Conservation (phyloP, 2,329 filamentous ascomycete genomes). For the Neonectria hederae region DNA sequence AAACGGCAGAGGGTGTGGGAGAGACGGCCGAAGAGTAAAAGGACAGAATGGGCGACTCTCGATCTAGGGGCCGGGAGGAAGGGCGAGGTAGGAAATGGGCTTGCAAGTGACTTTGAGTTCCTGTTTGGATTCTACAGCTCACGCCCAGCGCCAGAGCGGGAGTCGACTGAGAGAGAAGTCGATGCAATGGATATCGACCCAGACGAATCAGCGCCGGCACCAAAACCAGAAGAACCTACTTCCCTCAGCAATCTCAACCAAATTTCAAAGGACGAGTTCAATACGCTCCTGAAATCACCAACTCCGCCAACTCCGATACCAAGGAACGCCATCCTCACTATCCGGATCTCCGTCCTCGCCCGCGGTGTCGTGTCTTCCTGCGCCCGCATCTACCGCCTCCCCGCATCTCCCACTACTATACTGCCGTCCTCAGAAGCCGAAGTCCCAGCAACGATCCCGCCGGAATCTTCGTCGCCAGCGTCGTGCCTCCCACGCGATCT, state of each 20-base stretch:
- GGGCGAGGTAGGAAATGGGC: conserved; percentile 84
- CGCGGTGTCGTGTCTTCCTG: conserved; percentile 77
- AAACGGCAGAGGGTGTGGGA: conserved; percentile 84
- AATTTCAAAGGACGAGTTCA: conserved; percentile 46
- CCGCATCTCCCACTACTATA: conserved; percentile 36
- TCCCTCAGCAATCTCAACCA: conserved; percentile 34
- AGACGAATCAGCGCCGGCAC: conserved; percentile 10
- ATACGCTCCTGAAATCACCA: conserved; percentile 36
- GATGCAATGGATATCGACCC: conserved; percentile 48
- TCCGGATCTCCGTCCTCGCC: conserved; percentile 72
- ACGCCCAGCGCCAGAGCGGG: conserved; percentile 19
- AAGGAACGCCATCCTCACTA: conserved; percentile 60
- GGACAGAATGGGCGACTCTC: conserved; percentile 77
- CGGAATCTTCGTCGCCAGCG: conserved; percentile 19
- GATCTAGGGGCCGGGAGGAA: conserved; percentile 77
- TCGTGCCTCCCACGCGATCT: conserved; percentile 58
- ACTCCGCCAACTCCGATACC: conserved; percentile 41
- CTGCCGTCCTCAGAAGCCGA: conserved; percentile 50
- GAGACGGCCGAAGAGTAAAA: conserved; percentile 81
- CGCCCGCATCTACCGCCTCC: conserved; percentile 88
- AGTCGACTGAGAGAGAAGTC: conserved; percentile 33
- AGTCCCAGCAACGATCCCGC: conserved; percentile 57
- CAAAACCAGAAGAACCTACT: conserved; percentile 7
- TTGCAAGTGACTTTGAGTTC: conserved; percentile 83
- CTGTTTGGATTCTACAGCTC: conserved; percentile 58